Evolutionary conservation across 2,329 filamentous ascomycete species (phyloP), one percentile per base, ranked within the genome.

Genomic region (Trichoderma arundinaceum): DNA sequence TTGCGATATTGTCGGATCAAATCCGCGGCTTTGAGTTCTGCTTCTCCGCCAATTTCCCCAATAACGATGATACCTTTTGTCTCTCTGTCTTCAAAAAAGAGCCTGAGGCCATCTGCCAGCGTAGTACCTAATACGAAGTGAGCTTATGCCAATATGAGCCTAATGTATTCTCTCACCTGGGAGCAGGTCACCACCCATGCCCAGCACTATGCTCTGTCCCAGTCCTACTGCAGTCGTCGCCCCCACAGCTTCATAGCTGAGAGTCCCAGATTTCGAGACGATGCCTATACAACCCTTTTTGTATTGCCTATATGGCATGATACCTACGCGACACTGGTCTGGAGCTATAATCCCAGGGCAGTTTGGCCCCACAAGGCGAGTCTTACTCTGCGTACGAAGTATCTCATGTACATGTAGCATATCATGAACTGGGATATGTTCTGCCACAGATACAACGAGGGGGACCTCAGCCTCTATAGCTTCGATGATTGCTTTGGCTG

Each of bases 211-310:
- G 72, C 89, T 92, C 75, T 94, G 91, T 0, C 91, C 91, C 0
- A 94, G 79, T 0, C 91, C 90, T n/a, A 86, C 88, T 67, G 88
- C 82, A 7, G 89, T 91, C 28, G 91, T 88, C 1, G 90, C 88
- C 0, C 89, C 91, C 1, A 93, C 91, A 1, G 91, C 87, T 75
- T 94, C 91, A 72, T 94, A 94, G 68, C 90, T 92, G 46, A 94
- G 78, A 0, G 91, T 94, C 1, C 91, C 91, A 0, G 90, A 92
- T 74, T 92, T 93, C n/a, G 90, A 90, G 3, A 92, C 86, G 63
- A 94, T 91, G 2, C 90, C 91, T 22, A 94, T 81, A 65, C 86
- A 84, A 0, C 90, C 91, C 0, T 86, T 84, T 1, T 63, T 67
- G 32, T 79, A 80, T 69, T 80, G 78, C 35, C 71, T 72, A 56